These are phyloP conservation scores for Paralagenidium karlingii DNA, from an alignment of 352 stramenopile genomes.

Conservation along the genomic window DNA sequence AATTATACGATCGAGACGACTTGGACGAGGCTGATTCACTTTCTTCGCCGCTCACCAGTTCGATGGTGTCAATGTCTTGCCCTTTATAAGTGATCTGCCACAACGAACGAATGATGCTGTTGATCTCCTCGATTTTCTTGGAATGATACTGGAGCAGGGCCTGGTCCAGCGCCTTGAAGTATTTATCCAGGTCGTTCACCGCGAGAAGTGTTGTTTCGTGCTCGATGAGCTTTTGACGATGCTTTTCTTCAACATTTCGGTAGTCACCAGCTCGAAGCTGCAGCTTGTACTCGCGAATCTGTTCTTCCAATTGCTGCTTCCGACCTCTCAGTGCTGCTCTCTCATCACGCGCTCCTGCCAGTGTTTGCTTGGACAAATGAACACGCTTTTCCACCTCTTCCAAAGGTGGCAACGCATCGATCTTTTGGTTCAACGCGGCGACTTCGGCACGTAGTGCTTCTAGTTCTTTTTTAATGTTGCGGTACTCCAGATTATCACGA, in stretches of 20 bases:
- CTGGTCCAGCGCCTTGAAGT: constrained; percentile 92
- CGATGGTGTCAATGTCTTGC: constrained; percentile 99
- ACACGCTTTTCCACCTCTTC: constrained; percentile 38
- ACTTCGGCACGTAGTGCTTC: constrained; percentile 20
- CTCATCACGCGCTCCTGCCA: constrained; percentile 17
- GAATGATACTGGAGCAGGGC: constrained; percentile 96
- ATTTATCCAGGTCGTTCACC: constrained; percentile 95
- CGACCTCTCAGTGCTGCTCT: constrained; percentile 28
- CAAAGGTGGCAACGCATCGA: constrained; percentile 29
- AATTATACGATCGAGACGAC: constrained; percentile 92
- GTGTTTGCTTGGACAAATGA: constrained; percentile 11
- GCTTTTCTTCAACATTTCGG: constrained; percentile 89
- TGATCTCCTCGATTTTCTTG: constrained; percentile 99
- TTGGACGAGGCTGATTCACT: constrained; percentile 29
- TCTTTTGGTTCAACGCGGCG: constrained; percentile 21
- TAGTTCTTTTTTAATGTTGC: constrained; percentile 31
- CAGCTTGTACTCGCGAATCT: constrained; percentile 49
- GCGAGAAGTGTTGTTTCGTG: constrained; percentile 93
- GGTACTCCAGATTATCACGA: constrained; percentile 66
- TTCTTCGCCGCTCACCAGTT: constrained; percentile 93
- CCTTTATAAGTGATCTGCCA: constrained; percentile 99
- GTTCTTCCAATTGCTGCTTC: constrained; percentile 32
- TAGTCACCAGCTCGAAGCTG: constrained; percentile 63
- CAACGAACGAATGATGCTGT: constrained; percentile 96
- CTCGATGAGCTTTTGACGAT: constrained; percentile 92